A percentile compares a stretch with the other conserved stretches of the same genome.
Evolutionary conservation across 345 rosid species (phyloP).

Genomic region (Linum trigynum): DNA sequence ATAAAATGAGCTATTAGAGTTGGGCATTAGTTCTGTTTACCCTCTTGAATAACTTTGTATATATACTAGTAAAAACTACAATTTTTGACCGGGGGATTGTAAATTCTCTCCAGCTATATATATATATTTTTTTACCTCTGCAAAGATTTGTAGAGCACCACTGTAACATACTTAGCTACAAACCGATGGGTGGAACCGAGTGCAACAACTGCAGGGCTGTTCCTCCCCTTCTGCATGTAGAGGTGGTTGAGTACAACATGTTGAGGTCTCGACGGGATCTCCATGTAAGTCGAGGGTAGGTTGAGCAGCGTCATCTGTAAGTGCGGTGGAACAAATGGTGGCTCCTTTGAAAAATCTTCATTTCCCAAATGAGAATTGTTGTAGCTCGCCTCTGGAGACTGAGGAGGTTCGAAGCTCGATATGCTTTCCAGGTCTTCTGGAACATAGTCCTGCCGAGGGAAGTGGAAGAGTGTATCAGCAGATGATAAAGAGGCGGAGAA

Average conservation of each 20-base stretch:
- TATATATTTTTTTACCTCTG: slow-evolving; percentile 16
- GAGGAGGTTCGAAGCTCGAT: slow-evolving; percentile 86
- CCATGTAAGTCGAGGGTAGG: slow-evolving; percentile 55
- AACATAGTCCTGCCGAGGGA: slow-evolving; percentile 60
- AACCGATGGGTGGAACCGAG: slow-evolving; percentile 86
- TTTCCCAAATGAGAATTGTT: slow-evolving; percentile 52
- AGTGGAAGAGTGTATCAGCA: too few relatives aligned
- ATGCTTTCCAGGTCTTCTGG: slow-evolving; percentile 92
- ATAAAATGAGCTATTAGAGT: too few relatives aligned
- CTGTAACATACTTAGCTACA: slow-evolving; percentile 76
- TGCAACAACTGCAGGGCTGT: slow-evolving; percentile 75
- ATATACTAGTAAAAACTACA: too few relatives aligned
- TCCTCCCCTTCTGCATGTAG: slow-evolving; percentile 84
- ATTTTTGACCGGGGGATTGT: neutral
- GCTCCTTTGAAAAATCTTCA: slow-evolving; percentile 90
- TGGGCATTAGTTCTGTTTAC: too few relatives aligned
- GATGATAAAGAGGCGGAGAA: too few relatives aligned
- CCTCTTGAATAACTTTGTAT: too few relatives aligned
- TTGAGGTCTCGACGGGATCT: slow-evolving; percentile 80
- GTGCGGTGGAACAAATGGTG: slow-evolving; percentile 84
- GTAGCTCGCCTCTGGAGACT: slow-evolving; percentile 85
- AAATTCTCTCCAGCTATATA: neutral
- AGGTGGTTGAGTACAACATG: slow-evolving; percentile 94
- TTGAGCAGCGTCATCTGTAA: slow-evolving; percentile 77
- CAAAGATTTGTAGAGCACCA: slow-evolving; percentile 64